phyloP scores from a whole-genome alignment of 768 basidiomycete species.

The Fomitopsis serialis region DNA sequence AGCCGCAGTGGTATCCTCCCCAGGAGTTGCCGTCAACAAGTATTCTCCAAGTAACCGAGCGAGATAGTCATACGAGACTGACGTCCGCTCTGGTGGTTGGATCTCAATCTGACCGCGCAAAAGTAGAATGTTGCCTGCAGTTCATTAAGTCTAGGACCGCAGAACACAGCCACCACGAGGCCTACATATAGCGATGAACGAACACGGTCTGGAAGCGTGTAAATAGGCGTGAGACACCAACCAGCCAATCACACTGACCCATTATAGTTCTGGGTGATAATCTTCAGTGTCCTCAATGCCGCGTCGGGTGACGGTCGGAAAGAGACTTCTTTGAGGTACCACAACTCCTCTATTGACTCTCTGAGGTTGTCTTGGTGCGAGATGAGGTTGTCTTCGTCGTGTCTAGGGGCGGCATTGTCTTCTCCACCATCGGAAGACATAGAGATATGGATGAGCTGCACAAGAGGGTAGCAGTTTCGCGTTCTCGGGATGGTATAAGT shows the following conservation, averaged over 20 bases:
- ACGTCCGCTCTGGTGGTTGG: conserved; percentile 54
- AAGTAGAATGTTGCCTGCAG: conserved; percentile 82
- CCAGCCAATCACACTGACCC: conserved; percentile 43
- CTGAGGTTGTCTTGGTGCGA: not conserved
- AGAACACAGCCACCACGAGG: conserved; percentile 1
- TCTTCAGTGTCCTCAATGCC: conserved; percentile 37
- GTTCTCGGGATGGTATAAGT: not conserved
- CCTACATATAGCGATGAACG: conserved; percentile 85
- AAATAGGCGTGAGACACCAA: not conserved
- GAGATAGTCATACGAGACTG: conserved; percentile 81
- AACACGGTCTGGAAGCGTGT: conserved; percentile 63
- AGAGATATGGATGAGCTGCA: not conserved
- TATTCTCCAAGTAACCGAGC: conserved; percentile 81
- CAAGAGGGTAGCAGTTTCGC: not conserved
- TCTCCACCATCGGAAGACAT: not conserved
- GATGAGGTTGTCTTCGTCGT: not conserved
- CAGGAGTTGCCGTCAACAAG: conserved; percentile 54
- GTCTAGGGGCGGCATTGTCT: not conserved
- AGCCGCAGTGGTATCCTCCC: conserved; percentile 64
- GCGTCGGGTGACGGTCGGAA: conserved; percentile 33
- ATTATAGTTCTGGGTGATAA: conserved; percentile 82
- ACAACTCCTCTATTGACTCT: conserved; percentile 44
- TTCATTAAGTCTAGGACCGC: not conserved
- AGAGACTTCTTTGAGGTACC: conserved; percentile 67
- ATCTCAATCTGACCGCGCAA: conserved; percentile 79